Percentiles rank a stretch among this genome's conserved stretches.
phyloP scores from a whole-genome alignment of 306 rosid genomes.

The Prunus davidiana region DNA sequence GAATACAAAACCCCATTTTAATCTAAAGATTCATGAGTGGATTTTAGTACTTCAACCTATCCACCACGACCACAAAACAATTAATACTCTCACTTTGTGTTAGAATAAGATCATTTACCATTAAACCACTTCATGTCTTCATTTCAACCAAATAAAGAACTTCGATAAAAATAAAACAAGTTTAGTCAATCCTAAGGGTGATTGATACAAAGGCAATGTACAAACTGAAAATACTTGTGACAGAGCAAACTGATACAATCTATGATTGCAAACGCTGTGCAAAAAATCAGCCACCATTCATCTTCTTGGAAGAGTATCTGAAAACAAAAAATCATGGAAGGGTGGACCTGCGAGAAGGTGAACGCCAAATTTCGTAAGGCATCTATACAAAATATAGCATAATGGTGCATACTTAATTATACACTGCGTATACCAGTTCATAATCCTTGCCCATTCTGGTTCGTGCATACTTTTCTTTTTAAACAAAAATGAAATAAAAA shows the following conservation, averaged over 20 bases:
- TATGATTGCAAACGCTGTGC: neutral
- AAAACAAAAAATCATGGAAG: conserved; percentile 78
- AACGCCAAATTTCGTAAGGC: conserved; percentile 8
- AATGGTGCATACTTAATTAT: neutral
- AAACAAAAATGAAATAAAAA: neutral
- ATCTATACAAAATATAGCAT: neutral
- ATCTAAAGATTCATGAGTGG: too few species aligned
- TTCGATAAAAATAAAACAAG: neutral
- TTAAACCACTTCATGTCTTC: too few species aligned
- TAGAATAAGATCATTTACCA: too few species aligned
- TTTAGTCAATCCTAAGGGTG: neutral
- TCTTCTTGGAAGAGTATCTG: conserved; percentile 67
- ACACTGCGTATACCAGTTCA: too few species aligned
- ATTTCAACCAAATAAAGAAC: neutral
- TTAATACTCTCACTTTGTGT: too few species aligned
- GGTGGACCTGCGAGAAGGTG: conserved; percentile 73
- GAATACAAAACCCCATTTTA: too few species aligned
- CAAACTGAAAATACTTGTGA: neutral
- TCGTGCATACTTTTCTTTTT: too few species aligned
- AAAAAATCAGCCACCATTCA: conserved; percentile 20
- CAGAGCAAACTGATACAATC: neutral
- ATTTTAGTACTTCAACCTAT: too few species aligned
- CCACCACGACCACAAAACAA: too few species aligned
- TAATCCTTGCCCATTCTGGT: too few species aligned
- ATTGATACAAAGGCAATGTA: neutral